Evolutionary conservation across 2,329 filamentous ascomycete species (phyloP), one percentile per base, ranked within the genome.

Genomic region (Fusarium illudens): DNA sequence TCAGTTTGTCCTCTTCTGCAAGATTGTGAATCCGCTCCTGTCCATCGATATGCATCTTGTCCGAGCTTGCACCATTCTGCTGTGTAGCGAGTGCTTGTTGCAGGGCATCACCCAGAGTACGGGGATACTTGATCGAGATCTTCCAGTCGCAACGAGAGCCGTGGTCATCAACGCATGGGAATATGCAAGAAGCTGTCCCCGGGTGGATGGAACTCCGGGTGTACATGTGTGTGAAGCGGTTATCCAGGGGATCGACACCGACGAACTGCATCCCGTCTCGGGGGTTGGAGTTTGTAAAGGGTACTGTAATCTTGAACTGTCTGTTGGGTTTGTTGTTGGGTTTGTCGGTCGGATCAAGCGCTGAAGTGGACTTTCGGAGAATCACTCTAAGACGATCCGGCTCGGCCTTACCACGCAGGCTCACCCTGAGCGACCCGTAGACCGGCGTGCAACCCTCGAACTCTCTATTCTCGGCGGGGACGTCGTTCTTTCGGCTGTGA

Each of bases 231-330:
- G 96, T 94, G 77, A 94, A 99, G 64, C 94, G 88, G 58, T 84
- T 84, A 76, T 97, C 95, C 52, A 90, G 87, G 59, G 90, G 89
- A 44, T 93, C 89, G 34, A 96, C 87, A 4, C 96, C 94, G 15
- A 96, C 92, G 79, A 97, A 99, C 64, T 97, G 94, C 60, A 98
- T 79, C 20, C 93, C 95, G 77, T 99, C 96, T 46, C 93, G 87
- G 52, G 94, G 90, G 71, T 88, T 88, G 52, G 88, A 88, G 32
- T 93, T 88, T 20, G 85, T 83, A 75, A 97, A 99, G 32, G 96
- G 92, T 59, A 97, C 91, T 48, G 82, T 82, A 36, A 89, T 81
- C 67, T 79, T 79, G 68, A 76, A 83, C 50, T 86, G 84, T 68
- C 78, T 79, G 59, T 81, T 80, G 30, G 84, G 83, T 53, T 65